phyloP scores from a whole-genome alignment of 768 basidiomycete genomes.

The Udeniomyces megalosporus region DNA sequence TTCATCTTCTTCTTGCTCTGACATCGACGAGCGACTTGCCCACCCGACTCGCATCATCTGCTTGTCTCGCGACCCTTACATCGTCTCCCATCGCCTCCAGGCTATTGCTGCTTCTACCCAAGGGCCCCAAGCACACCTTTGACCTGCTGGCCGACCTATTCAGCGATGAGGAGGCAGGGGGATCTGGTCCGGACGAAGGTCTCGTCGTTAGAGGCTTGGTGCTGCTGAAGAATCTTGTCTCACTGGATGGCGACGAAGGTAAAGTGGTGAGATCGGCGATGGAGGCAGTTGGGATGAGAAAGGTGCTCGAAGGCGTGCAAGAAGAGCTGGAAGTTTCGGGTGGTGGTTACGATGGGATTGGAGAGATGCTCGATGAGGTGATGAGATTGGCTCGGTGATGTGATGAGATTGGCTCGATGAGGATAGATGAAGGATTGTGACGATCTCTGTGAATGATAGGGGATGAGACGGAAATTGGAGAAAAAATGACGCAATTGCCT shows the following conservation, averaged over 20 bases:
- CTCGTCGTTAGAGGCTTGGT: neutral
- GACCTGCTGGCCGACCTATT: constrained; percentile 7
- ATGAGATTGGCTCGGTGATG: too few relatives aligned
- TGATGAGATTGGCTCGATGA: too few relatives aligned
- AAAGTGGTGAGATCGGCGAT: neutral
- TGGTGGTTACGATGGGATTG: too few relatives aligned
- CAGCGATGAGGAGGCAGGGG: constrained; percentile 23
- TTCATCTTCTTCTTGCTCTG: constrained; percentile 69
- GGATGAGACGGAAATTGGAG: too few relatives aligned
- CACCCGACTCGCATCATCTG: constrained; percentile 78
- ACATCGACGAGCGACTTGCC: constrained; percentile 70
- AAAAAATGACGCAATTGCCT: too few relatives aligned
- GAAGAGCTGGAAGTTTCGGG: too few relatives aligned
- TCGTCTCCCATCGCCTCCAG: constrained; percentile 28
- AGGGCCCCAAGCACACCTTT: constrained; percentile 20
- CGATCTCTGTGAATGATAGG: too few relatives aligned
- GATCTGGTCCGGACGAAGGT: neutral
- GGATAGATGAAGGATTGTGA: too few relatives aligned
- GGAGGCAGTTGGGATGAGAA: neutral
- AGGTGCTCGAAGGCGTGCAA: neutral
- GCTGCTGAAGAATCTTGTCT: neutral
- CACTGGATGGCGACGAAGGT: neutral
- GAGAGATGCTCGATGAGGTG: neutral
- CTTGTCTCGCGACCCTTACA: constrained; percentile 69
- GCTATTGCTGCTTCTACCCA: neutral